A percentile compares a stretch with the other conserved stretches of the same genome.
These are phyloP conservation scores for Voacanga thouarsii DNA, from an alignment of 257 asterid genomes.

Conservation along the genomic window DNA sequence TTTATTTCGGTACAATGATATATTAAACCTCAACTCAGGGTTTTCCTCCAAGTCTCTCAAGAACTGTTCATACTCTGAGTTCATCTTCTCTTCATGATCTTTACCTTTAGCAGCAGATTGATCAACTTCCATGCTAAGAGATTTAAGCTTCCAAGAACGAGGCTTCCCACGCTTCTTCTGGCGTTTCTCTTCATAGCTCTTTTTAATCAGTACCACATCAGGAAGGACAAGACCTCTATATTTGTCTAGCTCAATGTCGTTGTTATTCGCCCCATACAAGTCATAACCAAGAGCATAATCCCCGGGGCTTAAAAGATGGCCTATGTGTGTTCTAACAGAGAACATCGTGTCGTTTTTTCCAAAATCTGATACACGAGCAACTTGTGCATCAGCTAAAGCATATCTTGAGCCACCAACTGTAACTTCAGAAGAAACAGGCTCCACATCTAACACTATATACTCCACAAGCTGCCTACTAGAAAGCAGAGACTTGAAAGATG, in stretches of 20 bases:
- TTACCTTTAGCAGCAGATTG: slow-evolving; percentile 25
- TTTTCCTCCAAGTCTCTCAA: slow-evolving; percentile 39
- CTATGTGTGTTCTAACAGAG: slow-evolving; percentile 26
- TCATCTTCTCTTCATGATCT: slow-evolving; percentile 30
- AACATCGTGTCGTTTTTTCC: slow-evolving; percentile 29
- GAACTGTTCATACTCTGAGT: slow-evolving; percentile 32
- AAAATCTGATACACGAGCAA: slow-evolving; percentile 32
- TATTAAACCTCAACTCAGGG: slow-evolving; percentile 32
- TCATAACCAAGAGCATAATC: slow-evolving; percentile 34
- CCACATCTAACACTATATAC: slow-evolving; percentile 26
- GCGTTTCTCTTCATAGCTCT: slow-evolving; percentile 33
- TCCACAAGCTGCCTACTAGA: slow-evolving; percentile 33
- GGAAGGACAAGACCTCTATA: slow-evolving; percentile 19
- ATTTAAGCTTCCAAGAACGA: slow-evolving; percentile 35
- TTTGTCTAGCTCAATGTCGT: slow-evolving; percentile 28
- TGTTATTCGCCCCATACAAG: slow-evolving; percentile 22
- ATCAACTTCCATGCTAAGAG: slow-evolving; percentile 34
- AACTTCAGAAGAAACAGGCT: slow-evolving; percentile 24
- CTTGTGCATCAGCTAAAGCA: slow-evolving; percentile 30
- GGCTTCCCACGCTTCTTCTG: slow-evolving; percentile 29
- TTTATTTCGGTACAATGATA: slow-evolving; percentile 29
- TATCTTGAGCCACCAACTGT: slow-evolving; percentile 29
- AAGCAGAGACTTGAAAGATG: slow-evolving; percentile 30
- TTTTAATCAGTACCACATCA: slow-evolving; percentile 27
- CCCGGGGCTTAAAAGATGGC: slow-evolving; percentile 27